Evolutionary conservation across 345 rosid species (phyloP), one percentile per base, ranked within the genome.

Genomic region (Mercurialis annua): DNA sequence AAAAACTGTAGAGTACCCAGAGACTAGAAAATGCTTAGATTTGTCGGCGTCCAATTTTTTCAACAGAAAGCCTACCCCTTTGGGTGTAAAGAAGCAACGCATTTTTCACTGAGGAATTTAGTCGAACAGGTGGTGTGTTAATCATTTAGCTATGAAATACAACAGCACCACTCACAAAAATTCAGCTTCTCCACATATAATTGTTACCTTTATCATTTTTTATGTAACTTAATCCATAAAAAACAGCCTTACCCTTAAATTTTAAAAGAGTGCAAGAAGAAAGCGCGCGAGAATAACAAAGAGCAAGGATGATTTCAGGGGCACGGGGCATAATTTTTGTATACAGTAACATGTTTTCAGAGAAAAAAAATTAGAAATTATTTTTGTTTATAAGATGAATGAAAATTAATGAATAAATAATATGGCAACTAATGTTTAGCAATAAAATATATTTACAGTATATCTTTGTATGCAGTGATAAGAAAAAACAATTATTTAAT

Each of bases 71-170:
- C 64, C 18, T 4, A 43, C 46, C 76, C 73, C 49, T 33, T 65
- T 77, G 18, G 75, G 62, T 59, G 64, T 74, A 64, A 73, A 66
- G 44, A 72, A 58, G 55, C 65, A 71, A 4, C 9, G 53, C 87
- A 84, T 81, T 62, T 64, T 65, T 63, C 79, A 64, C 0, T 67
- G 64, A 74, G 79, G 76, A 81, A 71, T 67, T 81, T 81, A 82
- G 80, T 75, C 87, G 62, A 68, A 33, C 46, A 46, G 2, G 23
- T 57, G 55, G 67, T 6, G 65, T 36, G 21, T 9, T 6, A 38
- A 12, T 62, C 40, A 18, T 0, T n/a, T 17, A 46, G 29, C 53
- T 6, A 27, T 9, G 23, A 31, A 17, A 62, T 27, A 6, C 42
- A 11, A 26, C 27, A 0, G 5, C n/a, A n/a, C n/a, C n/a, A 1